A percentile compares a stretch with the other conserved stretches of the same genome.
Evolutionary conservation across 2,329 filamentous ascomycete genomes (phyloP).

Genomic region (Sclerotinia subarctica): DNA sequence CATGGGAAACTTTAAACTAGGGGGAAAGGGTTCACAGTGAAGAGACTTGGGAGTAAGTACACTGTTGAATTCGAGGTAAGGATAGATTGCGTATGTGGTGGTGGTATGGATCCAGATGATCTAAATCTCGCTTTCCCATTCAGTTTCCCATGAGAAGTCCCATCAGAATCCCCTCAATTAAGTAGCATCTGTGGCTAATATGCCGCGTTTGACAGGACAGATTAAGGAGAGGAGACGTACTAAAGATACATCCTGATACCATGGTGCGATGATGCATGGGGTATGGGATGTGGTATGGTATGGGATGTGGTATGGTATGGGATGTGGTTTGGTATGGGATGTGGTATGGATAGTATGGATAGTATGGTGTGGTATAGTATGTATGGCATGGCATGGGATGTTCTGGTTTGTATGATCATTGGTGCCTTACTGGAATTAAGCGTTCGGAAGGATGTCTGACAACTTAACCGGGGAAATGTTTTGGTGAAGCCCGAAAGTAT

Average conservation of each 20-base stretch:
- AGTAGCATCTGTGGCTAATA: not conserved
- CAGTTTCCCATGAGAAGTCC: not conserved
- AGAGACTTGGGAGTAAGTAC: not conserved
- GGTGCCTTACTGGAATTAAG: constrained; percentile 7
- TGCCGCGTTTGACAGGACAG: not conserved
- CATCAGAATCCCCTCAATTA: not conserved
- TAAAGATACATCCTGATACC: constrained; percentile 9
- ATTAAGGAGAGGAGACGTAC: not conserved
- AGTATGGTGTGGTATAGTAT: too few species aligned
- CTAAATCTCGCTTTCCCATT: not conserved
- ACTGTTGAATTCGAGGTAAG: not conserved
- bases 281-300: not conserved
- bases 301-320: too few species aligned
- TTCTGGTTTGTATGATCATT: not conserved
- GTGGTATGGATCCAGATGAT: not conserved
- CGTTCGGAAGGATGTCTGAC: constrained; percentile 9
- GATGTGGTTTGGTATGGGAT: too few species aligned
- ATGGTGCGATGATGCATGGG: not conserved
- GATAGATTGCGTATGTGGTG: not conserved
- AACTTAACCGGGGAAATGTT: not conserved
- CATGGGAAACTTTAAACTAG: not conserved
- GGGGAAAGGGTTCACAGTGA: constrained; percentile 12
- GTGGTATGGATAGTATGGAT: too few species aligned
- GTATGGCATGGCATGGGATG: not conserved
- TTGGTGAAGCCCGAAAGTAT: not conserved